phyloP scores from a whole-genome alignment of 371 early-diverging fungal species.

The Rhizopus sp. region DNA sequence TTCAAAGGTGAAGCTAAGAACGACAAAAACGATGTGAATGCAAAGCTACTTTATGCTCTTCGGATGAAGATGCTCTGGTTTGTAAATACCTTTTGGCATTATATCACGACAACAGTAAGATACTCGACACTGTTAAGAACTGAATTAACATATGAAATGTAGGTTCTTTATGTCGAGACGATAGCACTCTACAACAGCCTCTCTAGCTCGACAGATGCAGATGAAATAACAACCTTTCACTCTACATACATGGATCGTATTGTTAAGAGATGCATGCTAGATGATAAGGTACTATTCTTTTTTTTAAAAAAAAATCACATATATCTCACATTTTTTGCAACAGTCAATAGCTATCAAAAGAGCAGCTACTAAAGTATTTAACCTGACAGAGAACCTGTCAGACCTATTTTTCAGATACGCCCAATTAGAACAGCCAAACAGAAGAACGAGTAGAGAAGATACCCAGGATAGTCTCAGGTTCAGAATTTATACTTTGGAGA shows the following conservation, averaged over 20 bases:
- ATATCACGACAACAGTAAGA: slow-evolving; percentile 52
- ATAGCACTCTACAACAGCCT: slow-evolving; percentile 26
- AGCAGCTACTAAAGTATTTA: slow-evolving; percentile 37
- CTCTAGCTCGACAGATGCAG: slow-evolving; percentile 29
- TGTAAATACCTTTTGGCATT: slow-evolving; percentile 50
- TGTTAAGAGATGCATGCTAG: slow-evolving; percentile 46
- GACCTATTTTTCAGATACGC: slow-evolving; percentile 12
- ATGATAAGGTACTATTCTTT: slow-evolving; percentile 33
- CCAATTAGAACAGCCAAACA: background rate
- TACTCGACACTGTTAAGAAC: background rate
- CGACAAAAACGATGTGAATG: slow-evolving; percentile 9
- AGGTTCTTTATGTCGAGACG: slow-evolving; percentile 48
- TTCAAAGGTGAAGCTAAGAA: slow-evolving; percentile 20
- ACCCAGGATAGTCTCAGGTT: slow-evolving; percentile 3
- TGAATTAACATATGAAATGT: background rate
- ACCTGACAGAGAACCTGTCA: slow-evolving; percentile 34
- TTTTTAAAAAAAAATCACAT: background rate
- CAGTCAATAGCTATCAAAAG: slow-evolving; percentile 35
- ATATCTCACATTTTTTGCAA: background rate
- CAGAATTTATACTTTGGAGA: slow-evolving; percentile 30
- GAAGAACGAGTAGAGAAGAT: background rate
- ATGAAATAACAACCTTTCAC: slow-evolving; percentile 44
- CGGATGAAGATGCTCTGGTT: slow-evolving; percentile 54
- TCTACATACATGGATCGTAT: slow-evolving; percentile 35
- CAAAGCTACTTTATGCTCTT: slow-evolving; percentile 36